A percentile compares a stretch with the other conserved stretches of the same genome.
Conservation (phyloP, 129 eudicot genomes). For the Helianthus annuus region HanXRQr2.0-SUNRISE NC_035442.2:75468805-75469304, state of each 20-base stretch:
- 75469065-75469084: conserved; percentile 54
- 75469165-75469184: conserved; percentile 44
- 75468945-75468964: conserved; percentile 59
- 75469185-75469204: conserved; percentile 47
- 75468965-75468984: conserved; percentile 67
- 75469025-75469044: conserved; percentile 33
- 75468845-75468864: too few relatives aligned
- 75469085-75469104: conserved; percentile 61
- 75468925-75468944: not conserved
- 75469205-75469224: conserved; percentile 47
- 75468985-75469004: conserved; percentile 59
- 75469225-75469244: conserved; percentile 44
- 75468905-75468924: conserved; percentile 1
- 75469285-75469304: conserved; percentile 41
- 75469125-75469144: conserved; percentile 41
- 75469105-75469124: conserved; percentile 35
- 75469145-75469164: conserved; percentile 50
- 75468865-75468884: too few relatives aligned
- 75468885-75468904: not conserved
- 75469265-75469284: conserved; percentile 56
- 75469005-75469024: conserved; percentile 68
- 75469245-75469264: conserved; percentile 55
- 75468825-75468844: too few relatives aligned
- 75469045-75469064: conserved; percentile 51
- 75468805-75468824: too few relatives aligned